Base-by-base conservation (phyloP, 257 asterid species). In the Handroanthus guayacan region DNA sequence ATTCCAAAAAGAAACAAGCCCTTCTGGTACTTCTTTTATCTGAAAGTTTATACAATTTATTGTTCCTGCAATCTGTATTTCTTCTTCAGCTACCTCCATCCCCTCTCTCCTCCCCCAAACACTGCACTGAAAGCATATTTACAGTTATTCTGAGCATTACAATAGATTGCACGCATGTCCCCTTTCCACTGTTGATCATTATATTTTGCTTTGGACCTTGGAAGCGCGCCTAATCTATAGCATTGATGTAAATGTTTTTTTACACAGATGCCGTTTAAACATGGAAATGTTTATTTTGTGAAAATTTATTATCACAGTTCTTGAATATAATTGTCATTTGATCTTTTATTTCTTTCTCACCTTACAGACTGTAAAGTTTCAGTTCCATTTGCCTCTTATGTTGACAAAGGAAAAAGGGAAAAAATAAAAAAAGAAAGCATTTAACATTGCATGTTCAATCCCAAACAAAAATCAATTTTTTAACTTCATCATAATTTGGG, bases 1-100 rank as follows among this genome's bases (percentile, higher is more conserved):
- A 74, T 86, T 95, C 99, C 47, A 91, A 81, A 85, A 95, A 84
- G 94, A 95, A 95, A 80, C 98, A 91, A 85, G 93, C 94, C 17
- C 89, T 95, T 77, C 88, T 89, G 99, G 99, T 95, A 93, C 76
- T 71, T 62, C 67, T 55, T 74, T 64, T 62, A 51, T 78, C 75
- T 71, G 78, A 73, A 75, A 75, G 9, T 77, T 67, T 77, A 31
- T 79, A 71, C 78, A 83, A 67, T 13, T 57, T 61, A 67, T 67
- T 67, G 45, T 47, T 55, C 51, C 69, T 72, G 45, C 69, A 52
- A 39, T 65, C 78, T 80, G 20, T 71, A 48, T 60, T 63, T 78
- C 31, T 71, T 76, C 57, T 71, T 51, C 61, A 56, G 48, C 13
- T 69, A n/a, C 67, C 66, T 72, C 66, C 56, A 25, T 48, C 69